phyloP scores from a whole-genome alignment of 202 grass and related monocot genomes.

The Schoenoplectus tabernaemontani region DNA sequence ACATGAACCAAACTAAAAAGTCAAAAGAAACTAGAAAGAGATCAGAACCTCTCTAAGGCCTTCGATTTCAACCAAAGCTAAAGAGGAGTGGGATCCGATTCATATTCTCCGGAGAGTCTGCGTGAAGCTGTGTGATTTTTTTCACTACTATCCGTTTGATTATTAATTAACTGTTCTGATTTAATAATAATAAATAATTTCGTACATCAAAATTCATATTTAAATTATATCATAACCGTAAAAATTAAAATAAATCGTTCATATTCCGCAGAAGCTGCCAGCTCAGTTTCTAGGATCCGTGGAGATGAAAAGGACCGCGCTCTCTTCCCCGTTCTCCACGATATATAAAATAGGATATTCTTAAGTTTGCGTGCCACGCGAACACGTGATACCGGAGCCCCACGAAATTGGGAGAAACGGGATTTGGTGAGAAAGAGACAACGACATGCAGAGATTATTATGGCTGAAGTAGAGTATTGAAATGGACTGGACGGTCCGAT shows the following conservation, averaged over 20 bases:
- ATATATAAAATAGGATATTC: background rate
- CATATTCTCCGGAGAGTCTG: too few relatives aligned
- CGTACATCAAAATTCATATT: too few relatives aligned
- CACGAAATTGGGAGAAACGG: background rate
- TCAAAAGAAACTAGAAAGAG: background rate
- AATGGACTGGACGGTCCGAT: too few relatives aligned
- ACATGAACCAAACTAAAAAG: background rate
- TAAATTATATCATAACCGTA: too few relatives aligned
- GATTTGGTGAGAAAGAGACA: background rate
- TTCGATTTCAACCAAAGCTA: background rate
- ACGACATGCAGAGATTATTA: background rate
- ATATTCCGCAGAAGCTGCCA: too few relatives aligned
- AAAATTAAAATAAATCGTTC: too few relatives aligned
- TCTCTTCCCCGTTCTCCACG: background rate
- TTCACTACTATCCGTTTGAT: too few relatives aligned
- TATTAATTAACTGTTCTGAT: too few relatives aligned
- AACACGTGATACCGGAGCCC: background rate
- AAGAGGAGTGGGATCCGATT: too few relatives aligned
- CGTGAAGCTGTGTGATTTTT: too few relatives aligned
- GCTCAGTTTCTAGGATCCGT: background rate
- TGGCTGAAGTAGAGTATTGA: too few relatives aligned
- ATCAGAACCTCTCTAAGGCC: background rate
- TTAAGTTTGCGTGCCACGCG: constrained; percentile 1
- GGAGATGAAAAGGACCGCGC: background rate
- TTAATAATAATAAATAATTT: too few relatives aligned